A percentile compares a stretch with the other conserved stretches of the same genome.
Conservation (phyloP, 2,329 filamentous ascomycete genomes). For the Monosporascus sp. region DNA sequence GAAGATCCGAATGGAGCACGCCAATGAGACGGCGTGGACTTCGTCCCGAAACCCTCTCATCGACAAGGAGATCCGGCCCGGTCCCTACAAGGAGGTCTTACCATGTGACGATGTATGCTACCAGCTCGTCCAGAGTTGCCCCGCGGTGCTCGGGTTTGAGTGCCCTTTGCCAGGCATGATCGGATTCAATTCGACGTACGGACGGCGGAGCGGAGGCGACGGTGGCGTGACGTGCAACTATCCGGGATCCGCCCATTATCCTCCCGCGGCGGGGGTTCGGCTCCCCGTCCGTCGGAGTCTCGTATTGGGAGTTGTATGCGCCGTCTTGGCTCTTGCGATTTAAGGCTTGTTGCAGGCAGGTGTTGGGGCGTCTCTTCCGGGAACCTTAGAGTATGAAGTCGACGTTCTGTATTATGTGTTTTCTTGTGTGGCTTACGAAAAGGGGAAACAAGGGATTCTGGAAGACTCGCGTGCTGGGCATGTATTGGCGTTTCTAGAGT, state of each 20-base stretch:
- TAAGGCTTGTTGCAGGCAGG: too few species aligned
- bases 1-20: slow-evolving; percentile 19
- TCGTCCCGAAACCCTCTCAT: slow-evolving; percentile 67
- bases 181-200: slow-evolving; percentile 44
- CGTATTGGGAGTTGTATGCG: slow-evolving; percentile 9
- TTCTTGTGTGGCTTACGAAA: too few species aligned
- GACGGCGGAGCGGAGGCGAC: slow-evolving; percentile 15
- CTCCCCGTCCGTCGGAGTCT: slow-evolving; percentile 16
- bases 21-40: slow-evolving; percentile 36
- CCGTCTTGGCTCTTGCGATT: slow-evolving; percentile 3
- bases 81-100: slow-evolving; percentile 89
- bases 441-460: too few species aligned
- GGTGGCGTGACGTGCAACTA: slow-evolving; percentile 50
- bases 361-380: too few species aligned
- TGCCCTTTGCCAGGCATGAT: slow-evolving; percentile 54
- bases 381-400: too few species aligned
- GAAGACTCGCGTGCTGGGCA: too few species aligned
- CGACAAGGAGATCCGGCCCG: slow-evolving; percentile 65
- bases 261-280: slow-evolving; percentile 29
- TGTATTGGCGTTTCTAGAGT: too few species aligned
- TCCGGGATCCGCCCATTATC: slow-evolving; percentile 51
- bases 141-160: slow-evolving; percentile 65
- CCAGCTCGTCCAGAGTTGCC: slow-evolving; percentile 78
- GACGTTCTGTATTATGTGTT: too few species aligned
- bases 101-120: slow-evolving; percentile 88